Evolutionary conservation across 176 grass and related monocot species (phyloP), one percentile per base, ranked within the genome.

Genomic region (Aegilops sharonensis): DNA sequence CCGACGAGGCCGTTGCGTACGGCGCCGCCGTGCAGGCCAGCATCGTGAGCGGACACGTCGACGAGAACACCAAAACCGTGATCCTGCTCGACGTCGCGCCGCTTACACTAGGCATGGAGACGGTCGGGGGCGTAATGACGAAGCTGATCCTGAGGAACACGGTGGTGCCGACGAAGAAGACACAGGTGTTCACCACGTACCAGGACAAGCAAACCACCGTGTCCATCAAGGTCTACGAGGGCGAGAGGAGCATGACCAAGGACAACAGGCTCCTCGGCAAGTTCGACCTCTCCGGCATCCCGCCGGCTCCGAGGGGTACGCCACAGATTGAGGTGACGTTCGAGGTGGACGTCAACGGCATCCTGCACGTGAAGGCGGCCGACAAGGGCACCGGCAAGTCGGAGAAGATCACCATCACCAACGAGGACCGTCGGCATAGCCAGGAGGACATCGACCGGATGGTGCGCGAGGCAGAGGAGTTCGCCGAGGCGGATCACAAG

Each of bases 151-250:
- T 36, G 68, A 72, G 68, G 36, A 72, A 72, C 68, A 72, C 68
- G 5, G 21, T 72, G 36, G 68, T 72, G 4, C 68, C 68, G 21
- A 42, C 36, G 10, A 72, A 72, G 68, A 72, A 72, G 21, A 72
- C 68, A 0, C 68, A 72, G 36, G 68, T 72, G 36, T 72, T 42
- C 68, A 72, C 68, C 4, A 72, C 35, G 21, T 72, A 72, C 20
- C 68, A 72, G 36, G 68, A 72, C 68, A 72, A 72, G 68, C 36
- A 72, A 36, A 72, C 68, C 9, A 72, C 2, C 20, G 68, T 72
- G 68, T 72, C 68, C 68, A 72, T 72, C 68, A 72, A 72, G 68
- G 68, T 72, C 34, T 72, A 72, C 68, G 68, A 72, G 68, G 68
- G 36, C 20, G 68, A 40, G 68, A 23, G 68, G 10, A 72, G 68